Evolutionary conservation across 2,329 filamentous ascomycete genomes (phyloP), one percentile per base, ranked within the genome.

Genomic region (Fusarium fracticaudum): DNA sequence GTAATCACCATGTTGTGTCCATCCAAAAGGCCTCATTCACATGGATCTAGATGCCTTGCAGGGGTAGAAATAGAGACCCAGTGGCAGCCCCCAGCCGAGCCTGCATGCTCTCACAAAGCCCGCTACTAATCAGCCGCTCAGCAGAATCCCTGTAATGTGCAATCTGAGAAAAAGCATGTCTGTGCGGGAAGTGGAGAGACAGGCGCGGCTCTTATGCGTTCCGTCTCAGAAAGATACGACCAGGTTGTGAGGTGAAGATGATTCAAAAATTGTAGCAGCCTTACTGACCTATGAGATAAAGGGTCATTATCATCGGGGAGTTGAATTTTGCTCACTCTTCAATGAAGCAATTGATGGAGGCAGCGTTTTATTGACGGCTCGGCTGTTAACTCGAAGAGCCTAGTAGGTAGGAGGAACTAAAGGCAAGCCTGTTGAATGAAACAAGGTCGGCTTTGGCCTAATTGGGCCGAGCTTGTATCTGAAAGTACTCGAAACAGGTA

Each of bases 51-150:
- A 72, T 61, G 44, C 37, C 45, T 58, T 38, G 31, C 67, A 69
- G 29, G 59, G 64, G 54, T 74, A 12, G 29, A 53, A 54, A 65
- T 53, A 37, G 58, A 64, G 47, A 50, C 61, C 51, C 53, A 40
- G 60, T 41, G 40, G 35, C 38, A 41, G 59, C 13, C 45, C 55
- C 54, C 40, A 37, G 57, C 53, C 72, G 38, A 75, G 47, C 51
- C 64, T 74, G 64, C 60, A 69, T 60, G 66, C 60, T 70, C 58
- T 66, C 55, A 58, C 60, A 73, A 58, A 69, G 18, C 50, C 71
- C 71, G 71, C 71, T 69, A 40, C 61, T 45, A 55, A 72, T 75
- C 72, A 74, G 72, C 72, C 72, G 72, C 72, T 72, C 68, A 69
- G 72, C 72, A 65, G 45, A 24, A 74, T 58, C 72, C 68, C 57